These are phyloP conservation scores for Hymenoscyphus repandus DNA, from an alignment of 2,329 filamentous ascomycete species.

Conservation along the genomic window DNA sequence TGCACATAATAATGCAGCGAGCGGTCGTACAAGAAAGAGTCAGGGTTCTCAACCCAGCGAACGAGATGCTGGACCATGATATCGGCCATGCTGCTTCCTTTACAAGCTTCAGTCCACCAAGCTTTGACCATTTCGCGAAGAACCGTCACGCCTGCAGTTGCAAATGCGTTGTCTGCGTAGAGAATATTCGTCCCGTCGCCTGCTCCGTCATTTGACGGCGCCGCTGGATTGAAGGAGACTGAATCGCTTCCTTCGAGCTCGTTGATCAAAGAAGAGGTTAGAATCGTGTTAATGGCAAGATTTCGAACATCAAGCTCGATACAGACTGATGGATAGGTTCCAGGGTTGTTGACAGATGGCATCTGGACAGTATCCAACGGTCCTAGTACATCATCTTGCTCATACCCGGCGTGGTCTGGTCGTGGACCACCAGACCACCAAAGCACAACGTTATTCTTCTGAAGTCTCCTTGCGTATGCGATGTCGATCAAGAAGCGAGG, in stretches of 20 bases:
- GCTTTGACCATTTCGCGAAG: conserved; percentile 97
- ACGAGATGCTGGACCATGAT: conserved; percentile 96
- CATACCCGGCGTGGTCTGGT: conserved; percentile 93
- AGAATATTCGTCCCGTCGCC: conserved; percentile 64
- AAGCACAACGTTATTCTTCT: conserved; percentile 86
- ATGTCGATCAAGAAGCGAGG: conserved; percentile 94
- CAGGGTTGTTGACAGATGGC: conserved; percentile 88
- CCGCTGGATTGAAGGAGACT: conserved; percentile 75
- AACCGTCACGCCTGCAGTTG: conserved; percentile 84
- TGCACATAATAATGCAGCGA: conserved; percentile 96
- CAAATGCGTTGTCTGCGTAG: conserved; percentile 84
- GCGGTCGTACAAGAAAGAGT: conserved; percentile 91
- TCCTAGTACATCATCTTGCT: conserved; percentile 82
- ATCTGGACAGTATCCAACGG: conserved; percentile 83
- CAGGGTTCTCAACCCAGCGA: conserved; percentile 91
- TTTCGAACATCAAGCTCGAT: conserved; percentile 94
- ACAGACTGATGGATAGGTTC: conserved; percentile 92
- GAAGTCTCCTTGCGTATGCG: conserved; percentile 83
- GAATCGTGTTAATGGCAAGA: conserved; percentile 92
- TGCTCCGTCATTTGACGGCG: conserved; percentile 51
- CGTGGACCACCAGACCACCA: conserved; percentile 91
- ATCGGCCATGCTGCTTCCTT: conserved; percentile 89
- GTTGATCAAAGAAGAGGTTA: conserved; percentile 94
- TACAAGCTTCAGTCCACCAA: conserved; percentile 95
- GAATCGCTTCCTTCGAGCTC: conserved; percentile 89